Conservation (phyloP, 192 early-diverging fungal genomes). For the Coemansia sp. region DNA sequence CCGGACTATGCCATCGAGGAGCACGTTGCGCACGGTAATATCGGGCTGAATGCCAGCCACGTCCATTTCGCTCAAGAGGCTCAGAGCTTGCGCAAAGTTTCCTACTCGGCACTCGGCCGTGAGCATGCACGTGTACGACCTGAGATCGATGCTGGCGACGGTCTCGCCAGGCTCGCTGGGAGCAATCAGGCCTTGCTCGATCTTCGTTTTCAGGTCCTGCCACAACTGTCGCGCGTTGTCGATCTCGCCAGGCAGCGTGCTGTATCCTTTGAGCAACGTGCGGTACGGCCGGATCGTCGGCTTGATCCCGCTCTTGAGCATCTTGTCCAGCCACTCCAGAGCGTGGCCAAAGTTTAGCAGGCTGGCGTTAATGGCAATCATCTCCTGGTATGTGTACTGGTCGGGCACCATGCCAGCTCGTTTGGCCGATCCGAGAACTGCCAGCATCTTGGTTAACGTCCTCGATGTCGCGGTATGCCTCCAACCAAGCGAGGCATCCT, state of each 20-base stretch:
- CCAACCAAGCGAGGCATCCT: background rate
- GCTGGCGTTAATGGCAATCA: constrained; percentile 39
- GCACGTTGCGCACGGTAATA: constrained; percentile 42
- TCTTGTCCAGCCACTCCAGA: constrained; percentile 25
- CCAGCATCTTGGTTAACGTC: constrained; percentile 30
- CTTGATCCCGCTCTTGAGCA: constrained; percentile 21
- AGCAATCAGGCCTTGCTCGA: constrained; percentile 14
- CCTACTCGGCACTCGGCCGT: constrained; percentile 41
- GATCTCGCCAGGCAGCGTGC: constrained; percentile 27
- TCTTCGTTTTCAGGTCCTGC: constrained; percentile 29
- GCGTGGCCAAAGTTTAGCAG: constrained; percentile 38
- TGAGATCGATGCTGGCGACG: constrained; percentile 18
- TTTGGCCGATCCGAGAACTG: constrained; percentile 11
- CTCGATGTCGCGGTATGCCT: constrained; percentile 10
- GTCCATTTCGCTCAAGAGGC: constrained; percentile 40
- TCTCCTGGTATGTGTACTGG: constrained; percentile 46
- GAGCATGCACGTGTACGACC: constrained; percentile 42
- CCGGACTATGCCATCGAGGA: constrained; percentile 32
- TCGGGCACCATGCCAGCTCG: constrained; percentile 24
- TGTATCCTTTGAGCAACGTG: constrained; percentile 46
- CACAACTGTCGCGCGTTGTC: constrained; percentile 38
- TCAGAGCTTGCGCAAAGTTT: constrained; percentile 20
- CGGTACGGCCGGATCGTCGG: constrained; percentile 47
- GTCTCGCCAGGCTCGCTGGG: constrained; percentile 4
- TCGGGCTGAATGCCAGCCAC: constrained; percentile 25